Evolutionary conservation across 2,329 filamentous ascomycete genomes (phyloP).

Genomic region (Aspergillus neoniger): DNA sequence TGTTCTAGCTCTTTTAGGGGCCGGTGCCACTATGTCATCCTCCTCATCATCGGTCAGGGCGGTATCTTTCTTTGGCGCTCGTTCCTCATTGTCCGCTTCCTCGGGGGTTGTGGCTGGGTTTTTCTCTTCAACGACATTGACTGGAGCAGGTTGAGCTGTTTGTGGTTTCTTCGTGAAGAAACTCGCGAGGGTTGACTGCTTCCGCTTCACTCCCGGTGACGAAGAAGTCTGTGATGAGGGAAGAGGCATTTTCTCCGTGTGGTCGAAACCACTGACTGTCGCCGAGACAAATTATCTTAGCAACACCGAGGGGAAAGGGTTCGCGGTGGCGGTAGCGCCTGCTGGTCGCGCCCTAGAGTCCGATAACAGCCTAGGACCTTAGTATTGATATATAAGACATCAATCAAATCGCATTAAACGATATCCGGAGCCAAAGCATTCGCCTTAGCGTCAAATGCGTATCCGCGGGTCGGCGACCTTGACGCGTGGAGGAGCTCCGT

Average conservation of each 20-base stretch:
- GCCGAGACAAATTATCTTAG: too few relatives aligned
- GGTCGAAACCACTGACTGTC: background rate
- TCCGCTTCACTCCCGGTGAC: constrained; percentile 39
- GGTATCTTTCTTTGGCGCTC: background rate
- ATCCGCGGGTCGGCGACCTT: constrained; percentile 28
- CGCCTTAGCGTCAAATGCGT: constrained; percentile 4
- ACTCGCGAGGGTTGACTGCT: constrained; percentile 76
- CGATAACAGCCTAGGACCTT: background rate
- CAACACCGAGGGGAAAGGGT: background rate
- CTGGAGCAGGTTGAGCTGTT: constrained; percentile 19
- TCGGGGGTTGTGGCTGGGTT: background rate
- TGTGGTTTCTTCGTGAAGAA: constrained; percentile 70
- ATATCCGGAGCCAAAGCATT: background rate
- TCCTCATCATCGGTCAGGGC: constrained; percentile 38
- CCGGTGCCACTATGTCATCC: constrained; percentile 43
- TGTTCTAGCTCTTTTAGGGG: constrained; percentile 43
- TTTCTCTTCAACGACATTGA: constrained; percentile 11
- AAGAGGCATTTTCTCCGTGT: constrained; percentile 31
- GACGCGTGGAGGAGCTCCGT: constrained; percentile 32
- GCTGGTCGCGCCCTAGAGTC: background rate
- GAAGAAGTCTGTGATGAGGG: constrained; percentile 38
- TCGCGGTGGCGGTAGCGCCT: background rate
- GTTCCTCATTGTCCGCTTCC: constrained; percentile 12
- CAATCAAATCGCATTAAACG: constrained; percentile 8
- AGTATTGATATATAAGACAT: background rate